Evolutionary conservation across 116 monocot genomes (phyloP).

Genomic region (Cymodocea nodosa): DNA sequence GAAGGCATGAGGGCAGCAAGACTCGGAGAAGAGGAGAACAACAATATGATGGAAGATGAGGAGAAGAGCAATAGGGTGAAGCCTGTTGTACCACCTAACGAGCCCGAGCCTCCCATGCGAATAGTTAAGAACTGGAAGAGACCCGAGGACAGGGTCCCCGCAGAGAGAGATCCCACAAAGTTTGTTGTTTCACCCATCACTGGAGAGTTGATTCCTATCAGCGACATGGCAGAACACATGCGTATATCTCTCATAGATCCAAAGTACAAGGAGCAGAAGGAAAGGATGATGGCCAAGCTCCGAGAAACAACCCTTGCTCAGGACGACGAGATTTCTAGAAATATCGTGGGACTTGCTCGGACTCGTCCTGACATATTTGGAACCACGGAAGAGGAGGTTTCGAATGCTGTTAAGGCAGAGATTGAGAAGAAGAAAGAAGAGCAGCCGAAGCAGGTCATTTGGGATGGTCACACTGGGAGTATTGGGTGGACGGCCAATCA

Average conservation of each 20-base stretch:
- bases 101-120: slow-evolving; percentile 81
- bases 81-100: slow-evolving; percentile 10
- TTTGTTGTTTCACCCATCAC: slow-evolving; percentile 94
- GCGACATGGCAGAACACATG: slow-evolving; percentile 99
- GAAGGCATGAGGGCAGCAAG: slow-evolving; percentile 79
- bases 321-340: slow-evolving; percentile 92
- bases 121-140: slow-evolving; percentile 98
- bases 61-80: slow-evolving; percentile 25
- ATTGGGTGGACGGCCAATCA: slow-evolving; percentile 95
- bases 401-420: slow-evolving; percentile 94
- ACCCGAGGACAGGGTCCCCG: slow-evolving; percentile 76
- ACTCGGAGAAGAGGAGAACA: slow-evolving; percentile 5
- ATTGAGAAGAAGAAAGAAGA: slow-evolving; percentile 99
- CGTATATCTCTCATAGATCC: slow-evolving; percentile 96
- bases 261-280: slow-evolving; percentile 99
- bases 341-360: slow-evolving; percentile 96
- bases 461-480: slow-evolving; percentile 97
- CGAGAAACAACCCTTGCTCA: slow-evolving; percentile 88
- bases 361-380: slow-evolving; percentile 98
- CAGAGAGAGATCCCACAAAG: slow-evolving; percentile 85
- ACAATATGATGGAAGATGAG: slow-evolving; percentile 9
- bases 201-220: slow-evolving; percentile 90
- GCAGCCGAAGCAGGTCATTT: slow-evolving; percentile 93
- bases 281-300: slow-evolving; percentile 99
- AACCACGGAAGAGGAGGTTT: slow-evolving; percentile 95